These are phyloP conservation scores for Globisporangium sylvaticum DNA, from an alignment of 352 stramenopile species.

Conservation along the genomic window DNA sequence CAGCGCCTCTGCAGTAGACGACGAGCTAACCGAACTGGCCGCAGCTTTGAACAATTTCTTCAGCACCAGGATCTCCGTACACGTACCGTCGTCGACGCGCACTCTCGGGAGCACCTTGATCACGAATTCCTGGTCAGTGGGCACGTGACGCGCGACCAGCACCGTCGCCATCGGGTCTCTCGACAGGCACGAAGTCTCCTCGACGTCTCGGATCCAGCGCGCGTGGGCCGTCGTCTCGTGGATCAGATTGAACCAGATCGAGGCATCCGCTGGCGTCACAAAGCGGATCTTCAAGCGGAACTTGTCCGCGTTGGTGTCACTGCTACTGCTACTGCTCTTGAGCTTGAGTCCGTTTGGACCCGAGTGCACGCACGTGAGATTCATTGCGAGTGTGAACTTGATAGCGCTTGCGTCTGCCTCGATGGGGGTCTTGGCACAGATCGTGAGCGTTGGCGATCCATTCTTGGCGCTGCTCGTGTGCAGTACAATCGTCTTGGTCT, in stretches of 20 bases:
- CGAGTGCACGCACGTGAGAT: slow-evolving; percentile 28
- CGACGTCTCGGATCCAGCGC: slow-evolving; percentile 28
- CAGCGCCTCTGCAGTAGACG: slow-evolving; percentile 8
- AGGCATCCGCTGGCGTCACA: slow-evolving; percentile 38
- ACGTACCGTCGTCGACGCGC: slow-evolving; percentile 18
- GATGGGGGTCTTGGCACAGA: slow-evolving; percentile 20
- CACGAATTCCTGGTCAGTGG: slow-evolving; percentile 30
- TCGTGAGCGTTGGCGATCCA: slow-evolving; percentile 15
- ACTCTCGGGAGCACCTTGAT: slow-evolving; percentile 35
- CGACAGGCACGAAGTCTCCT: slow-evolving; percentile 19
- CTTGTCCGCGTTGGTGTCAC: background rate
- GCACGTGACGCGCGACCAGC: slow-evolving; percentile 11
- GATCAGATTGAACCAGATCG: slow-evolving; percentile 45
- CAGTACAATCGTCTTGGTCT: slow-evolving; percentile 34
- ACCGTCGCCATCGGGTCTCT: slow-evolving; percentile 15
- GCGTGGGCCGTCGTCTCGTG: slow-evolving; percentile 35
- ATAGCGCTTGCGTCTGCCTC: slow-evolving; percentile 12
- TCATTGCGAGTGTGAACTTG: slow-evolving; percentile 23
- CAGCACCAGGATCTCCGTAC: slow-evolving; percentile 39
- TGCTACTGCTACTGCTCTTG: slow-evolving; percentile 11
- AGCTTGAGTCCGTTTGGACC: slow-evolving; percentile 32
- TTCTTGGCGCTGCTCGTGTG: slow-evolving; percentile 29
- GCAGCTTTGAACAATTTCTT: slow-evolving; percentile 26
- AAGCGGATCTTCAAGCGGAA: slow-evolving; percentile 50
- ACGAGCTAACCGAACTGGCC: background rate